phyloP scores from a whole-genome alignment of 169 alveolate genomes.

The Plasmodium yoelii region DNA sequence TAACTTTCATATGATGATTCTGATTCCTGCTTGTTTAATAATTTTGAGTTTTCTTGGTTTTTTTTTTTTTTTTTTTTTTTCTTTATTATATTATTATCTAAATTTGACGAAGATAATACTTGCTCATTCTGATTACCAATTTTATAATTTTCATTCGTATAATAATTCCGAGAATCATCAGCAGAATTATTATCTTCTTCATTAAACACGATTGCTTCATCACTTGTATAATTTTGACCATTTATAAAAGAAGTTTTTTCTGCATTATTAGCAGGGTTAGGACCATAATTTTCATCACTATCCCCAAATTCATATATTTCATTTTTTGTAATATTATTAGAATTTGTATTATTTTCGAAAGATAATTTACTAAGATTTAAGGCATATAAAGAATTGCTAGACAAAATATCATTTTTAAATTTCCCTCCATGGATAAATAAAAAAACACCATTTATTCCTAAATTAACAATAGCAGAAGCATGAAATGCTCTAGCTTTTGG shows the following conservation, averaged over 20 bases:
- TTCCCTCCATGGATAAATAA: conserved; percentile 76
- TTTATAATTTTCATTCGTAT: no score
- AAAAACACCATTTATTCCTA: conserved; percentile 62
- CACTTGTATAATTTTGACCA: neutral
- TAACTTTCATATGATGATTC: conserved; percentile 20
- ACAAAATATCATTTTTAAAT: conserved; percentile 38
- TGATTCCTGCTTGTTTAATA: neutral
- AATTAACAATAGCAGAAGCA: conserved; percentile 64
- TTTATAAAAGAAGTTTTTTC: neutral
- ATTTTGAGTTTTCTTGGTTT: no score
- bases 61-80: no score
- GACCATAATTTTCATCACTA: neutral
- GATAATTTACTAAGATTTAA: conserved; percentile 32
- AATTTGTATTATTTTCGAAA: neutral
- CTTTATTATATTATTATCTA: no score
- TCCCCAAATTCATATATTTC: neutral
- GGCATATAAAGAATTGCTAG: conserved; percentile 52
- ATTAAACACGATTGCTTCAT: neutral
- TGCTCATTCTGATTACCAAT: no score
- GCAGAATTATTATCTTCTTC: neutral
- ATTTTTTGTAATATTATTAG: neutral
- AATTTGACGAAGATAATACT: no score
- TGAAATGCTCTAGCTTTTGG: conserved; percentile 77
- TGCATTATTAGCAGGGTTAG: neutral
- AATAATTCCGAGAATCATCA: no score